These are phyloP conservation scores for Cryptococcus sp. DNA, from an alignment of 1,284 basidiomycete genomes.

Conservation along the genomic window DNA sequence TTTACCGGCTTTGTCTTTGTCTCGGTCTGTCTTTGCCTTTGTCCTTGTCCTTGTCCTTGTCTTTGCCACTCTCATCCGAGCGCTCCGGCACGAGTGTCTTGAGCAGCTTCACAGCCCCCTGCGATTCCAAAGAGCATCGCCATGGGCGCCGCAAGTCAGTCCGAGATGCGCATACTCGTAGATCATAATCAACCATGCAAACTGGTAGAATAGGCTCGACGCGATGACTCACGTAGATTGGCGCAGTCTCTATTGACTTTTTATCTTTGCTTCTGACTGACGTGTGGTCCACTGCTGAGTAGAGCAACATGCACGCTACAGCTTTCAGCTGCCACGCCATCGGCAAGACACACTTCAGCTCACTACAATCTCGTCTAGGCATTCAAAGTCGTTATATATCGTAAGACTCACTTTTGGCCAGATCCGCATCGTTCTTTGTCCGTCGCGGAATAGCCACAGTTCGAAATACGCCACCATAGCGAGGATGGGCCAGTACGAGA, in stretches of 20 bases:
- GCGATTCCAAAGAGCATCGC: neutral
- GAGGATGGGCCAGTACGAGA: conserved; percentile 32
- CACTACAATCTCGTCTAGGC: no score
- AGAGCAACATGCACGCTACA: conserved; percentile 25
- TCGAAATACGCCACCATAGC: conserved; percentile 36
- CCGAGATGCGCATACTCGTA: neutral
- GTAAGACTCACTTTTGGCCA: conserved; percentile 34
- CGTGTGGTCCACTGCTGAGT: conserved; percentile 18
- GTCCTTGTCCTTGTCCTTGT: conserved; percentile 9
- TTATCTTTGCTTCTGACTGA: conserved; percentile 11
- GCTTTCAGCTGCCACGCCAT: conserved; percentile 27
- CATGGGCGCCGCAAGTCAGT: neutral
- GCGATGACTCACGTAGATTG: conserved; percentile 15
- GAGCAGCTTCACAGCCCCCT: conserved; percentile 29
- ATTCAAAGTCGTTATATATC: no score
- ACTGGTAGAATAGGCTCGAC: neutral
- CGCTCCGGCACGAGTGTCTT: conserved; percentile 19
- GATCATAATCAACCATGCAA: neutral
- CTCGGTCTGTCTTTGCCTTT: conserved; percentile 4
- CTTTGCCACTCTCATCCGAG: conserved; percentile 6
- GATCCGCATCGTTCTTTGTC: conserved; percentile 24
- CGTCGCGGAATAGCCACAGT: conserved; percentile 29
- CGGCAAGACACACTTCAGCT: no score
- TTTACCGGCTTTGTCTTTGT: neutral
- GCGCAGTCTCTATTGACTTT: conserved; percentile 2